phyloP scores from a whole-genome alignment of 352 stramenopile species.

The Pythium brassicae region DNA sequence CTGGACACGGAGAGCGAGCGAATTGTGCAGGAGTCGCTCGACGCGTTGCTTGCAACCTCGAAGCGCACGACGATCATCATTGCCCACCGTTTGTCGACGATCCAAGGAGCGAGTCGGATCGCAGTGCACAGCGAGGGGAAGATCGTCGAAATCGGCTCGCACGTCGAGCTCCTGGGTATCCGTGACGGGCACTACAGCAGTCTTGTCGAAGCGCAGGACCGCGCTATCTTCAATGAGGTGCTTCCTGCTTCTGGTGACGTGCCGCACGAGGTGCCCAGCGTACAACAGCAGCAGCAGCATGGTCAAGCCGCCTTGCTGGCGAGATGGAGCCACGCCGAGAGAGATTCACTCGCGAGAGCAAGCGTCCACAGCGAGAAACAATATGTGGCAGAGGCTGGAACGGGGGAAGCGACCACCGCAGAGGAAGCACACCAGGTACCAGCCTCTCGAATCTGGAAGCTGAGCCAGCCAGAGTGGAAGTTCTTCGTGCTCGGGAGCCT shows the following conservation, averaged over 20 bases:
- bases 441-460: slow-evolving; percentile 41
- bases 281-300: background rate
- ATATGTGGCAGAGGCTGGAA: background rate
- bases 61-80: slow-evolving; percentile 36
- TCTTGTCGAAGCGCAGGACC: slow-evolving; percentile 23
- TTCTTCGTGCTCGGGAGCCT: slow-evolving; percentile 37
- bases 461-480: slow-evolving; percentile 39
- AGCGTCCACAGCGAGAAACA: slow-evolving; percentile 1
- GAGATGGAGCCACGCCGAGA: background rate
- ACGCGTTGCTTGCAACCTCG: slow-evolving; percentile 30
- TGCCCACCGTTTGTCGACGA: slow-evolving; percentile 92
- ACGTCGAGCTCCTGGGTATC: slow-evolving; percentile 84
- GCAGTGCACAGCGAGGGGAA: slow-evolving; percentile 89
- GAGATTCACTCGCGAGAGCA: background rate
- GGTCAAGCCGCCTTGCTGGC: background rate
- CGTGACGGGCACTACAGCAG: slow-evolving; percentile 38
- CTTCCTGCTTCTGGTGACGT: background rate
- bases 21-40: slow-evolving; percentile 67
- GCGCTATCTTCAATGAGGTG: slow-evolving; percentile 7
- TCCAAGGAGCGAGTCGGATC: slow-evolving; percentile 93
- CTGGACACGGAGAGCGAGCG: slow-evolving; percentile 73
- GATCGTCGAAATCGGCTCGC: slow-evolving; percentile 92
- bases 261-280: background rate
- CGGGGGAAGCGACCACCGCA: background rate
- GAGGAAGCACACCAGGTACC: slow-evolving; percentile 19